These are phyloP conservation scores for Fusarium solani-melongenae DNA, from an alignment of 2,329 filamentous ascomycete species.

Conservation along the genomic window DNA sequence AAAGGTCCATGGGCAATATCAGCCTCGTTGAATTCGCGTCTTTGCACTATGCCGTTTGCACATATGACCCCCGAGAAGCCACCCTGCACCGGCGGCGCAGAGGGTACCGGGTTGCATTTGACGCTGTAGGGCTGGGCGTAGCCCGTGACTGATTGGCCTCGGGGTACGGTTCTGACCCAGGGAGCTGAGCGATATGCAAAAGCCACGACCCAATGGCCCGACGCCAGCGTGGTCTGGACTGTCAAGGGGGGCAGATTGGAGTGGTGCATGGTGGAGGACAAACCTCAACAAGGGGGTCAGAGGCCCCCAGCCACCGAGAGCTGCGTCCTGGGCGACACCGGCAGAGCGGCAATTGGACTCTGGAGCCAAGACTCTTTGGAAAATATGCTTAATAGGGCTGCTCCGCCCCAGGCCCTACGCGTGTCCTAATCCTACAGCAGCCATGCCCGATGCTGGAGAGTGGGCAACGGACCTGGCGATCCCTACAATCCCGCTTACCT, in stretches of 20 bases:
- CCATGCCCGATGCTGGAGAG: background rate
- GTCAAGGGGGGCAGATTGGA: background rate
- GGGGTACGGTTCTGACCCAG: background rate
- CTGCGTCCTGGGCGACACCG: background rate
- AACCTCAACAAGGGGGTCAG: background rate
- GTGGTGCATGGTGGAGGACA: background rate
- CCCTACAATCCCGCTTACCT: background rate
- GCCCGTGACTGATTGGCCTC: conserved; percentile 25
- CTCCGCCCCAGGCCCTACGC: conserved; percentile 4
- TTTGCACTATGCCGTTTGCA: conserved; percentile 2
- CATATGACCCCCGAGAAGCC: background rate
- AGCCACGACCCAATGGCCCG: conserved; percentile 29
- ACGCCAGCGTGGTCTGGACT: conserved; percentile 33
- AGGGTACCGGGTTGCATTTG: conserved; percentile 5
- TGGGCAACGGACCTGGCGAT: background rate
- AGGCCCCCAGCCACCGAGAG: background rate
- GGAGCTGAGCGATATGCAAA: conserved; percentile 26
- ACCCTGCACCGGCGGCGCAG: background rate
- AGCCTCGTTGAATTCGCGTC: conserved; percentile 22
- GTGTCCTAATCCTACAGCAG: background rate
- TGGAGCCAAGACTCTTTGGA: background rate
- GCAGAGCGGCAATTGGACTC: background rate
- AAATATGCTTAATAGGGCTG: conserved; percentile 8
- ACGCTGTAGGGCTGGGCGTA: conserved; percentile 30
- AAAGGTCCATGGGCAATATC: conserved; percentile 5